Evolutionary conservation across 73 alveolate genomes (phyloP).

Genomic region (Tetrahymena elliotti): DNA sequence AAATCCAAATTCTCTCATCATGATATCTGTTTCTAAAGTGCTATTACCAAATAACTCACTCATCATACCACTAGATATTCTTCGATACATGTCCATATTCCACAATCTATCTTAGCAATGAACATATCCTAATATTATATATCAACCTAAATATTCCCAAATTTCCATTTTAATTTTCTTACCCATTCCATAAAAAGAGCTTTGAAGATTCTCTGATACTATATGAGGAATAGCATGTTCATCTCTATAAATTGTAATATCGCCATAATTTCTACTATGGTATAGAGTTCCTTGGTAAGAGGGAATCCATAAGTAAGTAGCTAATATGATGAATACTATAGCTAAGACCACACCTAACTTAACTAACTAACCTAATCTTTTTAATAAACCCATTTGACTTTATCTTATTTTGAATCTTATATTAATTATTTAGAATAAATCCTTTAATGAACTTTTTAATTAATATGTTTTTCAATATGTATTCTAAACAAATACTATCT

Average conservation of each 20-base stretch:
- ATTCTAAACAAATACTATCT: background rate
- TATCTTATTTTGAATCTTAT: background rate
- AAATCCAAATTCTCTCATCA: slow-evolving; percentile 28
- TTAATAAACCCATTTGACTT: background rate
- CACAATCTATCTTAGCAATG: slow-evolving; percentile 42
- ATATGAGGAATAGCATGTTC: slow-evolving; percentile 34
- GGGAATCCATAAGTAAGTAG: background rate
- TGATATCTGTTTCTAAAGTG: background rate
- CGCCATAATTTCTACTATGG: background rate
- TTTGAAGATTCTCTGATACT: background rate
- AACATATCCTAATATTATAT: slow-evolving; percentile 11
- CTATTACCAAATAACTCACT: slow-evolving; percentile 34
- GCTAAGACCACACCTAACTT: background rate
- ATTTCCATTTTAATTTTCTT: background rate
- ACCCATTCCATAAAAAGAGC: slow-evolving; percentile 20
- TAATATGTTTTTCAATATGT: too few species aligned
- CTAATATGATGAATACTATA: background rate
- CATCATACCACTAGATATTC: slow-evolving; percentile 28
- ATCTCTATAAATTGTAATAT: background rate
- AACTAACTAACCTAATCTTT: background rate
- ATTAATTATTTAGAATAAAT: background rate
- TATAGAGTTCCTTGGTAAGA: background rate
- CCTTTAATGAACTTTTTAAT: background rate
- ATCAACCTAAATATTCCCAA: background rate
- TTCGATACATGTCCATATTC: slow-evolving; percentile 30